Evolutionary conservation across 345 rosid genomes (phyloP), one percentile per base, ranked within the genome.

Genomic region (Aquilaria malaccensis): DNA sequence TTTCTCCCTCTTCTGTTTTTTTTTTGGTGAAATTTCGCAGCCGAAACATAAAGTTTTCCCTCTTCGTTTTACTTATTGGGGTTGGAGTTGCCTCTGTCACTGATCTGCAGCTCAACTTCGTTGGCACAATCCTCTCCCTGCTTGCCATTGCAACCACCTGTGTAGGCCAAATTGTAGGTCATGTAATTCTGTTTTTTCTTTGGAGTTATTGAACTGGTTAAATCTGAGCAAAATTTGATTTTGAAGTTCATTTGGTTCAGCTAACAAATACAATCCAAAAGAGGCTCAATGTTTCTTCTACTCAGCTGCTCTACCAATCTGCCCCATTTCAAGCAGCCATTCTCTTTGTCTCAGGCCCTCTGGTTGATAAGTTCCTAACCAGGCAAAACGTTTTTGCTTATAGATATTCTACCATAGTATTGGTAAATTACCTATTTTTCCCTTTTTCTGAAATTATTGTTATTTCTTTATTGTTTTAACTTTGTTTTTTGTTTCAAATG

Each of bases 321-420:
- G 99, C 99, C 2, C 99, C 99, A 45, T 94, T 90, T 71, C 99
- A 94, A 76, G 96, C 99, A 6, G 99, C 95, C n/a, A 69, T 90
- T 76, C 92, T 94, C 45, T 94, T 94, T 55, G 92, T 94, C 45
- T 87, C 96, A 0, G 99, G 99, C 56, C 99, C 99, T 11, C 60
- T 94, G 49, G 99, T 94, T 4, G 99, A 94, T 68, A 86, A 86
- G 49, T 77, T 67, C 73, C 97, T 94, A 71, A 94, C 97, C 70
- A 65, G 82, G 55, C 90, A 81, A 67, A 94, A 77, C 46, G 99
- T 94, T 31, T 94, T 94, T 76, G 90, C 97, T 13, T 77, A 74
- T 72, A 85, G 76, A 67, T 94, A 94, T 70, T 83, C 96, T 50
- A 77, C 97, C 13, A 61, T 88, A 7, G 96, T 94, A 48, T 62